A percentile compares a stretch with the other conserved stretches of the same genome.
Evolutionary conservation across 2,329 filamentous ascomycete genomes (phyloP).

Genomic region (Scedosporium aurantiacum): DNA sequence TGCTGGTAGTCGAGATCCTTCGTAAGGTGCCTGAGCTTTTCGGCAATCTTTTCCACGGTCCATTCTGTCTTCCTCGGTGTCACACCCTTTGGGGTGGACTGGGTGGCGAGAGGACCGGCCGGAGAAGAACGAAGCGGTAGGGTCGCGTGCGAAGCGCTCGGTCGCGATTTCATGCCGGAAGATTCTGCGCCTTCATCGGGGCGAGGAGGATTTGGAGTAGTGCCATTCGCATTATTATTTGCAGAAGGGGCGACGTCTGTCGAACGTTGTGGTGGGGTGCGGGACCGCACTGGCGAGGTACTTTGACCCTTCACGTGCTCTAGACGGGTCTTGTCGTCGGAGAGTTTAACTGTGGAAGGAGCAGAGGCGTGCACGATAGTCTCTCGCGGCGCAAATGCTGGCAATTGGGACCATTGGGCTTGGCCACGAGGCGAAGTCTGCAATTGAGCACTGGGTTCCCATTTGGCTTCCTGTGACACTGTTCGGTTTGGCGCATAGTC

Average conservation of each 20-base stretch:
- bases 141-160: neutral
- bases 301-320: neutral
- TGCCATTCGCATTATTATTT: neutral
- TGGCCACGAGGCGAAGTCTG: neutral
- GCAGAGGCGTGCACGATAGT: neutral
- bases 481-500: neutral
- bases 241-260: neutral
- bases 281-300: neutral
- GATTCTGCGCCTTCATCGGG: neutral
- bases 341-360: neutral
- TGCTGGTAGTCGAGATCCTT: constrained; percentile 34
- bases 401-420: neutral
- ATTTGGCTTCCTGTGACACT: neutral
- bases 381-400: neutral
- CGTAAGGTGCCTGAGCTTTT: constrained; percentile 26
- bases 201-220: neutral
- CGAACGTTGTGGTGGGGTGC: neutral
- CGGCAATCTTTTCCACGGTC: constrained; percentile 31
- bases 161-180: neutral
- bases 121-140: neutral
- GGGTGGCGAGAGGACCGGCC: neutral
- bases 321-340: neutral
- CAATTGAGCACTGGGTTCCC: neutral
- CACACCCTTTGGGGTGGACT: neutral
- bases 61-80: constrained; percentile 21